These are phyloP conservation scores for Aphanomyces invadans DNA, from an alignment of 352 stramenopile species.

Conservation along the genomic window DNA sequence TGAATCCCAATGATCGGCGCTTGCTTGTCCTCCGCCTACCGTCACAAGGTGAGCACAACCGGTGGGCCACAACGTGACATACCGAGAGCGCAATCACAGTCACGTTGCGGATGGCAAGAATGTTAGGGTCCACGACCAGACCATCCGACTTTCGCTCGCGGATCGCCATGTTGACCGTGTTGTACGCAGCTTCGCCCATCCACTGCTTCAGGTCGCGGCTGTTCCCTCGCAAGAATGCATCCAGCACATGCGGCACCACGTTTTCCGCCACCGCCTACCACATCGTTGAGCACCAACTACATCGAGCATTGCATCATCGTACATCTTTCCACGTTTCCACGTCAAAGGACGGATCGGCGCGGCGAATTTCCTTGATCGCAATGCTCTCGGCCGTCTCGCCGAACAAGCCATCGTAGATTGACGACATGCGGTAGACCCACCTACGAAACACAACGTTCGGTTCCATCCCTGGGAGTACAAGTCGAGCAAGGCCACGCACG, in stretches of 20 bases:
- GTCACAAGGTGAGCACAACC: not conserved
- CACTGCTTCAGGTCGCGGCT: slow-evolving; percentile 94
- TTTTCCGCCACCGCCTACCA: slow-evolving; percentile 87
- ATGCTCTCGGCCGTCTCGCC: slow-evolving; percentile 93
- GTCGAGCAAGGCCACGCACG: slow-evolving; percentile 66
- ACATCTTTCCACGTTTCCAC: slow-evolving; percentile 93
- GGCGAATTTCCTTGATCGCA: slow-evolving; percentile 92
- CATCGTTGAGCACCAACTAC: too few relatives aligned
- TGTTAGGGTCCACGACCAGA: slow-evolving; percentile 90
- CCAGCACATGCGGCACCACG: slow-evolving; percentile 91
- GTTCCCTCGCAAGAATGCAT: slow-evolving; percentile 92
- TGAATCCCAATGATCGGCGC: slow-evolving; percentile 94
- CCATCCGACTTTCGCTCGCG: slow-evolving; percentile 92
- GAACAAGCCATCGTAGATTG: slow-evolving; percentile 97
- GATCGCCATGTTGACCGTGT: slow-evolving; percentile 91
- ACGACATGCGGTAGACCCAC: slow-evolving; percentile 96
- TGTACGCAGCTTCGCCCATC: slow-evolving; percentile 93
- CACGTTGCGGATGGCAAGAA: slow-evolving; percentile 95
- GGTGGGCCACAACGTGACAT: slow-evolving; percentile 17
- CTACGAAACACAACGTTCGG: slow-evolving; percentile 29
- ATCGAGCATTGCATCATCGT: too few relatives aligned
- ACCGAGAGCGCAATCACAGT: slow-evolving; percentile 93
- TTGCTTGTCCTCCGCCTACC: slow-evolving; percentile 80
- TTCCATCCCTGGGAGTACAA: too few relatives aligned
- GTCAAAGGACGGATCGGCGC: slow-evolving; percentile 95